phyloP scores from a whole-genome alignment of 2,329 filamentous ascomycete species.

The Sclerotiophoma versabilis region DNA sequence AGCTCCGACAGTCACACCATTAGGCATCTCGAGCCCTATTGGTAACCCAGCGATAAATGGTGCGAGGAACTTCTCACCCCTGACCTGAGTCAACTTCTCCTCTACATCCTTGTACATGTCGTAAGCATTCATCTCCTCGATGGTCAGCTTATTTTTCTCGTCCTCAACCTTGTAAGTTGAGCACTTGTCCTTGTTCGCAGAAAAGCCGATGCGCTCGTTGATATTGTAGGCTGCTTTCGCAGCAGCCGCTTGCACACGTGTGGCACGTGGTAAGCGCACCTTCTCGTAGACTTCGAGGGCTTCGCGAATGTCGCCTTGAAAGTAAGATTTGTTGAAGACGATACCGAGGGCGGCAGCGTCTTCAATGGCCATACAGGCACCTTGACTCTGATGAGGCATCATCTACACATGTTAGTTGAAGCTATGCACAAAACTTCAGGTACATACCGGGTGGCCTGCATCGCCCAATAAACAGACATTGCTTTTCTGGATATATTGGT shows the following conservation, averaged over 20 bases:
- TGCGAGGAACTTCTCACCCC: conserved; percentile 13
- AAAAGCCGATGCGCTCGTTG: conserved; percentile 57
- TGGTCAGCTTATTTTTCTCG: conserved; percentile 67
- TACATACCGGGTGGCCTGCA: conserved; percentile 66
- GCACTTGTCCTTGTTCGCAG: conserved; percentile 61
- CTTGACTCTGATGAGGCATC: conserved; percentile 74
- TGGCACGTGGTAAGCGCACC: conserved; percentile 48
- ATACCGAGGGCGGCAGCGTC: conserved; percentile 70
- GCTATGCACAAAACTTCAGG: background rate
- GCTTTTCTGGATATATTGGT: conserved; percentile 62
- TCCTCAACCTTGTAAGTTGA: conserved; percentile 68
- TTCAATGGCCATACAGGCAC: conserved; percentile 73
- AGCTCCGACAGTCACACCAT: conserved; percentile 18
- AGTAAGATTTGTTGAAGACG: conserved; percentile 61
- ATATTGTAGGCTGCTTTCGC: conserved; percentile 50
- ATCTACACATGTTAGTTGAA: conserved; percentile 51
- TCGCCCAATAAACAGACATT: conserved; percentile 68
- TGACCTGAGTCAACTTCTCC: conserved; percentile 17
- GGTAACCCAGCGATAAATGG: conserved; percentile 16
- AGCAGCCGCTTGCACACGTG: conserved; percentile 48
- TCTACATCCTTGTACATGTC: conserved; percentile 34
- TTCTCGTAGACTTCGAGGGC: conserved; percentile 46
- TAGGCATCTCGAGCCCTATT: conserved; percentile 17
- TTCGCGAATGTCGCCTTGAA: conserved; percentile 45
- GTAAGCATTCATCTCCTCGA: conserved; percentile 71